Evolutionary conservation across 257 asterid species (phyloP), one percentile per base, ranked within the genome.

Genomic region (Coffea canephora): DNA sequence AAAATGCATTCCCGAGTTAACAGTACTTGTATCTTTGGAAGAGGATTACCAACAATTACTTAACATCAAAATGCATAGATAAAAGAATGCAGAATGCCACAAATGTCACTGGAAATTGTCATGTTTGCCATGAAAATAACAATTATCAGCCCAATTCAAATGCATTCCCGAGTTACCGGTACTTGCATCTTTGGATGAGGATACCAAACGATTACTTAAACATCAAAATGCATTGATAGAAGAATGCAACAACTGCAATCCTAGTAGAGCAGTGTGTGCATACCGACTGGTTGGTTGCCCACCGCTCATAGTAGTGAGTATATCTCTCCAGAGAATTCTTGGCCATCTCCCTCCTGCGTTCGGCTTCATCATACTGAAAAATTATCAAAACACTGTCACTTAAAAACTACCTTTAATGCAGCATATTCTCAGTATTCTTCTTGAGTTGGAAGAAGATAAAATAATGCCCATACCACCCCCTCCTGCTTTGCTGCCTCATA

Each of bases 231-330:
- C 55, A 41, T 9, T 10, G 45, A 59, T 5, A 39, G 6, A 54
- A 76, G 23, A 72, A 62, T 21, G 3, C 31, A 21, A 23, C 3
- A 59, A 27, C n/a, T 27, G 14, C 31, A 25, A 10, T 27, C 8
- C 67, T 65, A 59, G 43, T 64, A 23, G 25, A 79, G 61, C 14
- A 74, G 71, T 10, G 80, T 73, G 78, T 71, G 68, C 93, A 81
- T 87, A 96, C 99, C 93, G 92, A 86, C 89, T 96, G 99, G 85
- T 96, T 96, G 78, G 99, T 92, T 66, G 99, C 99, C 99, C 99
- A 96, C 73, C 99, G 95, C 85, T 96, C 99, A 77, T 94, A 96
- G 82, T 96, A 96, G 89, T 96, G 99, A n/a, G 98, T 96, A 89
- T 96, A 96, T 91, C 99, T 92, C 84, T 96, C 99, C 90, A 96